Base-by-base conservation (phyloP, 345 rosid species). In the Mangifera indica region DNA sequence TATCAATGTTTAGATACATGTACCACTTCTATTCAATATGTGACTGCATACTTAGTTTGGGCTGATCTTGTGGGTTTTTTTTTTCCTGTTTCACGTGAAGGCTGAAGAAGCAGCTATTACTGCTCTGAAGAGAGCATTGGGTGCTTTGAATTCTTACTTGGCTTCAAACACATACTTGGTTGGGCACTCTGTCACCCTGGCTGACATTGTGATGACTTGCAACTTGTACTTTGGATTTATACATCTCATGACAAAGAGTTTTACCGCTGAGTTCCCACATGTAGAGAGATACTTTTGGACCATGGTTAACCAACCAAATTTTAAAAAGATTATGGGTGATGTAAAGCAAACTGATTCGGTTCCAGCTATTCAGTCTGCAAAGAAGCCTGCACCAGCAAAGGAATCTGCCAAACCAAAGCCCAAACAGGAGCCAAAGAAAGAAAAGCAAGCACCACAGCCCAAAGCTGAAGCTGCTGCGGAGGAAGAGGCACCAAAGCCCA, bases 251-350 rank as follows among this genome's bases (percentile, higher is more conserved):
- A 87, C 91, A 21, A 92, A 91, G 87, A 84, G 77, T 81, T 91
- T 95, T 73, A 89, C 96, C 74, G 84, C 91, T 1, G 94, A 81
- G 72, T 95, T 91, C 84, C 99, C 98, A 58, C 98, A 95, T 37
- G 97, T 95, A 18, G 98, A 95, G 87, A 85, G 99, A 77, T 91
- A 92, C 89, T 95, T 92, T 77, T 95, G 99, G 99, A 95, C 99
- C 15, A 32, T 91, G 92, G 81, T 85, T 44, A 95, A 95, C 83
- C 99, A 95, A 66, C 98, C 99, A 25, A 89, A 91, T 75, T 81
- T 95, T 80, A 88, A 81, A 61, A 95, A 91, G 80, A 76, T 95
- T 40, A 3, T 95, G 25, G 98, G 98, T 66, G 98, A 91, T 69
- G 87, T 88, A 37, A 89, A 87, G 79, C 99, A 95, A 81, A 67